phyloP scores from a whole-genome alignment of 140 eudicot species.

The Oenanthe javanica region DNA sequence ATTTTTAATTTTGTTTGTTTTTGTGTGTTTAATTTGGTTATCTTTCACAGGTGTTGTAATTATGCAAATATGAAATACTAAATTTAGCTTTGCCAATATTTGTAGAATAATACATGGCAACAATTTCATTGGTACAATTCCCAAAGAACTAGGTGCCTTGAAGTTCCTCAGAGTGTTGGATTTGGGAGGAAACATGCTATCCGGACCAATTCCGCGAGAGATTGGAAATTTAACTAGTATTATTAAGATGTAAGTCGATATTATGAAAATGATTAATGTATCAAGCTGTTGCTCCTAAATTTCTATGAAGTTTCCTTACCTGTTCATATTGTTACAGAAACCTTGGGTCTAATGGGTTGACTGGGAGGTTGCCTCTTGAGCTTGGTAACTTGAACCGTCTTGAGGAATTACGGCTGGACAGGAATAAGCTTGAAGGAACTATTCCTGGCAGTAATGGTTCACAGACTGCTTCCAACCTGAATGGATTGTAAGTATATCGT shows the following conservation, averaged over 20 bases:
- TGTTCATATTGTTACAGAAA: conserved; percentile 40
- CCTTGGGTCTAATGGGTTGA: conserved; percentile 75
- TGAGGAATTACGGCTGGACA: conserved; percentile 72
- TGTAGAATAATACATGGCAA: conserved; percentile 74
- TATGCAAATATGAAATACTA: not conserved
- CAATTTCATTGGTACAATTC: conserved; percentile 68
- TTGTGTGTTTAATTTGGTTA: conserved; percentile 13
- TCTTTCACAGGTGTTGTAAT: not conserved
- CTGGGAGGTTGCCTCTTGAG: conserved; percentile 71
- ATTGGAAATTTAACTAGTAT: conserved; percentile 61
- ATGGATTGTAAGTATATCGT: conserved; percentile 46
- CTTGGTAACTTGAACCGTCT: conserved; percentile 62
- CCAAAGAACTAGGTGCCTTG: conserved; percentile 73
- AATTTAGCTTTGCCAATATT: not conserved
- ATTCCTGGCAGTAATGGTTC: conserved; percentile 66
- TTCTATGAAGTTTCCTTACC: conserved; percentile 8
- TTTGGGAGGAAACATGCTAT: conserved; percentile 73
- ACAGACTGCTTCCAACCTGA: conserved; percentile 19
- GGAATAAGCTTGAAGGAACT: conserved; percentile 75
- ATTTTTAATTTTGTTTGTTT: not conserved
- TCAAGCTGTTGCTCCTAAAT: conserved; percentile 6
- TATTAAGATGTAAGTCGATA: conserved; percentile 46
- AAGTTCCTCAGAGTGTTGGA: conserved; percentile 66
- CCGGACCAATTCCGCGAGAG: conserved; percentile 88
- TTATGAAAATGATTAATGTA: conserved; percentile 2